Percentiles rank a stretch among this genome's conserved stretches.
Evolutionary conservation across 2,329 filamentous ascomycete genomes (phyloP).

Genomic region (Pseudopyricularia javanii): DNA sequence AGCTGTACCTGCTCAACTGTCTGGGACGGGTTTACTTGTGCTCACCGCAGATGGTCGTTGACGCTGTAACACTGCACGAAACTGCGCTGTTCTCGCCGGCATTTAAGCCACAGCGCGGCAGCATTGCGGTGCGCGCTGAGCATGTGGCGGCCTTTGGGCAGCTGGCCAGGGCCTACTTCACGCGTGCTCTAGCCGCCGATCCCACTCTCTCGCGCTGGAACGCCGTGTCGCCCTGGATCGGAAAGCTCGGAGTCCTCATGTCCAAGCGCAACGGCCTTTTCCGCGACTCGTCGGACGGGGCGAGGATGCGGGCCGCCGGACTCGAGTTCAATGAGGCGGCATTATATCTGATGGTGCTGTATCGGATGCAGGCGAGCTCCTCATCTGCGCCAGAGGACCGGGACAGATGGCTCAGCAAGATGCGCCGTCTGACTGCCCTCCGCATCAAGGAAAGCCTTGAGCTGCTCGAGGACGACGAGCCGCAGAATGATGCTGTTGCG

Average conservation of each 20-base stretch:
- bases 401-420: neutral
- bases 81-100: neutral
- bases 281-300: neutral
- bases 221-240: neutral
- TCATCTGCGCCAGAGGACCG: neutral
- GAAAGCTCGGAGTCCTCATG: neutral
- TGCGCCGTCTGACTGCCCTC: neutral
- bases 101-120: constrained; percentile 1
- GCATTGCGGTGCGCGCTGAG: neutral
- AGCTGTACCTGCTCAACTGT: constrained; percentile 1
- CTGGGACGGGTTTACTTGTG: neutral
- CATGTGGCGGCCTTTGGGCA: neutral
- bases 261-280: neutral
- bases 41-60: neutral
- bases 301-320: neutral
- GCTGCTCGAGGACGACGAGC: constrained; percentile 2
- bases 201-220: neutral
- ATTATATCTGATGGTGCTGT: neutral
- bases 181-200: neutral
- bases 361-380: neutral
- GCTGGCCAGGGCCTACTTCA: constrained; percentile 1
- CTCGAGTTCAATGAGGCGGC: constrained; percentile 3
- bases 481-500: neutral
- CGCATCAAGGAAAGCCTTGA: neutral
- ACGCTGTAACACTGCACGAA: neutral